These are phyloP conservation scores for Pichia deserticola DNA, from an alignment of 805 yeast species.

Conservation along the genomic window DNA sequence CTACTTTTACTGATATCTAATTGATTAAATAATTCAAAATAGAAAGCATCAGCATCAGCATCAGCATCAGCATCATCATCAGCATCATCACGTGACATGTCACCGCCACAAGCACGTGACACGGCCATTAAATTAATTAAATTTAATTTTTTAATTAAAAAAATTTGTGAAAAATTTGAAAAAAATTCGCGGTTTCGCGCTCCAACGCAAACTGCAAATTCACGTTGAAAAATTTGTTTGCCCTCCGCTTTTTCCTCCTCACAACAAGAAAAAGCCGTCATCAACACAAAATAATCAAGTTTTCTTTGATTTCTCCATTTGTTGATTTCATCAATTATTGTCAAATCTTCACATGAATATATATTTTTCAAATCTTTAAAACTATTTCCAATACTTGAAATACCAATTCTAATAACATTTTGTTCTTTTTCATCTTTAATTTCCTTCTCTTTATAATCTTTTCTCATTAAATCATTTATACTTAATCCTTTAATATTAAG, in stretches of 20 bases:
- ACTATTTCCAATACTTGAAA: neutral
- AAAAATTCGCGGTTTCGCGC: no score
- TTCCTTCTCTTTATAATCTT: conserved; percentile 77
- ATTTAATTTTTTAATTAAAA: no score
- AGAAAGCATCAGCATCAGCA: neutral
- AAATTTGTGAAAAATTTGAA: no score
- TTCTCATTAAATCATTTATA: conserved; percentile 55
- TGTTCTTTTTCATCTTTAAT: neutral
- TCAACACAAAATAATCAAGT: neutral
- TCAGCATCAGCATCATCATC: no score
- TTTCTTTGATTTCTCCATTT: neutral
- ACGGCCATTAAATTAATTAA: no score
- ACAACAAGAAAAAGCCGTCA: no score
- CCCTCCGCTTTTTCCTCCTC: no score
- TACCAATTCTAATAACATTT: neutral
- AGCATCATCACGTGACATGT: neutral
- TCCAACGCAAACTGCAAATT: no score
- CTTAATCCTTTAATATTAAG: conserved; percentile 44
- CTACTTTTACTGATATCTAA: neutral
- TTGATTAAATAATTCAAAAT: neutral
- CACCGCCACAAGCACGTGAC: no score
- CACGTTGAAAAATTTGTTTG: no score
- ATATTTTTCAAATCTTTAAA: neutral
- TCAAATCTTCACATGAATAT: no score
- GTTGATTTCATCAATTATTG: neutral